phyloP scores from a whole-genome alignment of 2,329 filamentous ascomycete species.

The Calcarisporium arbuscula region DNA sequence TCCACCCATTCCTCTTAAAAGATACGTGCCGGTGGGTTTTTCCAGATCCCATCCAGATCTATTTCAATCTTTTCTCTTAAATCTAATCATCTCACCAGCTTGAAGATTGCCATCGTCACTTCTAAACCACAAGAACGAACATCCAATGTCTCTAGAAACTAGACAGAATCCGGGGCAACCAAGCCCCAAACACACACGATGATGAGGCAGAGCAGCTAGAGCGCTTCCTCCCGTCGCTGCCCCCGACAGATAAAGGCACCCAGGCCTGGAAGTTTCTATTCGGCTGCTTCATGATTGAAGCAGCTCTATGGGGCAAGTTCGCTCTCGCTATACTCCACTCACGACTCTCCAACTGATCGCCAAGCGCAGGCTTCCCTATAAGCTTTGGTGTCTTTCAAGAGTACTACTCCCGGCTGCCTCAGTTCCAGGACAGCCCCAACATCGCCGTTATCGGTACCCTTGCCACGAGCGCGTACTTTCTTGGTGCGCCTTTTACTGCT shows the following conservation, averaged over 20 bases:
- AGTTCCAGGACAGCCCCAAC: slow-evolving; percentile 15
- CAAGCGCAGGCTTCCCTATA: slow-evolving; percentile 16
- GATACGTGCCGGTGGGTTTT: no score
- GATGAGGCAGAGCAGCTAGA: no score
- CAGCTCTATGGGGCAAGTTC: slow-evolving; percentile 16
- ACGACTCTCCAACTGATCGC: neutral
- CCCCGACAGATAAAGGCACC: slow-evolving; percentile 17
- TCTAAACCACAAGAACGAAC: no score
- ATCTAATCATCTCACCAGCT: no score
- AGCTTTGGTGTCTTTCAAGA: slow-evolving; percentile 22
- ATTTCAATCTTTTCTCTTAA: no score
- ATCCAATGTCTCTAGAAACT: no score
- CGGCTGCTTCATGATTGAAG: slow-evolving; percentile 17
- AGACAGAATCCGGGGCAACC: no score
- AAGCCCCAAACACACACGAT: no score
- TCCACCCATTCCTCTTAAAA: no score
- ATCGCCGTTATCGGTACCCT: slow-evolving; percentile 20
- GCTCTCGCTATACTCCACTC: neutral
- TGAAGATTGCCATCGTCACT: no score
- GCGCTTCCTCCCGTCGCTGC: no score
- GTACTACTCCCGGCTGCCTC: slow-evolving; percentile 18
- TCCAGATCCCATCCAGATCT: no score
- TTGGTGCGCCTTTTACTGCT: slow-evolving; percentile 19
- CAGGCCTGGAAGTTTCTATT: slow-evolving; percentile 17
- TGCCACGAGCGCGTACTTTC: slow-evolving; percentile 17